A percentile compares a stretch with the other conserved stretches of the same genome.
phyloP scores from a whole-genome alignment of 352 stramenopile genomes.

The Pythium guiyangense region DNA sequence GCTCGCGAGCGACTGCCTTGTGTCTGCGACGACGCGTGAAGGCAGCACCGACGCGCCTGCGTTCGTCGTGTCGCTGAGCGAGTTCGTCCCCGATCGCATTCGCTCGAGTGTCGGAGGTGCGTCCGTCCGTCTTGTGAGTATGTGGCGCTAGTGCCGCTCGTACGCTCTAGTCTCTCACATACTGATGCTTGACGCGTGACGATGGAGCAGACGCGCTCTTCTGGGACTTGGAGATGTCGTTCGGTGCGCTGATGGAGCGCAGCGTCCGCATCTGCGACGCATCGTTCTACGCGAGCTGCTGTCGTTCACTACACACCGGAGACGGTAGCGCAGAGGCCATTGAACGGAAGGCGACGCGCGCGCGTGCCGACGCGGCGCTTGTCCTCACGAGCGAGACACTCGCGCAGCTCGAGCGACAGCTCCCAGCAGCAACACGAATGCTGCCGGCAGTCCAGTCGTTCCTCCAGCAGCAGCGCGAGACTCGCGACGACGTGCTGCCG shows the following conservation, averaged over 20 bases:
- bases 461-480: background rate
- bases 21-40: background rate
- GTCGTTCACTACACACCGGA: background rate
- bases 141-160: no score
- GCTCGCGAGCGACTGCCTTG: constrained; percentile 9
- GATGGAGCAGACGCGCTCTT: constrained; percentile 10
- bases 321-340: background rate
- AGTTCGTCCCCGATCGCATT: constrained; percentile 15
- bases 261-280: constrained; percentile 15
- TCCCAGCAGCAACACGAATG: background rate
- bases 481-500: no score
- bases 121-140: background rate
- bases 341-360: background rate
- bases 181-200: background rate
- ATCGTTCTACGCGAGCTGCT: constrained; percentile 5
- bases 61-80: constrained; percentile 8
- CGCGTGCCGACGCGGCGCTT: background rate
- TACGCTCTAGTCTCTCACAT: no score
- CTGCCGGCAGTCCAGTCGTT: constrained; percentile 1
- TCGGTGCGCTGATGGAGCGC: constrained; percentile 9
- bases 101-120: constrained; percentile 14
- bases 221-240: constrained; percentile 15
- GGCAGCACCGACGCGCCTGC: background rate
- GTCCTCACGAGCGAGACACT: constrained; percentile 4
- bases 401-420: constrained; percentile 2